These are phyloP conservation scores for Saturnispora dispora DNA, from an alignment of 805 yeast species.

Conservation along the genomic window DNA sequence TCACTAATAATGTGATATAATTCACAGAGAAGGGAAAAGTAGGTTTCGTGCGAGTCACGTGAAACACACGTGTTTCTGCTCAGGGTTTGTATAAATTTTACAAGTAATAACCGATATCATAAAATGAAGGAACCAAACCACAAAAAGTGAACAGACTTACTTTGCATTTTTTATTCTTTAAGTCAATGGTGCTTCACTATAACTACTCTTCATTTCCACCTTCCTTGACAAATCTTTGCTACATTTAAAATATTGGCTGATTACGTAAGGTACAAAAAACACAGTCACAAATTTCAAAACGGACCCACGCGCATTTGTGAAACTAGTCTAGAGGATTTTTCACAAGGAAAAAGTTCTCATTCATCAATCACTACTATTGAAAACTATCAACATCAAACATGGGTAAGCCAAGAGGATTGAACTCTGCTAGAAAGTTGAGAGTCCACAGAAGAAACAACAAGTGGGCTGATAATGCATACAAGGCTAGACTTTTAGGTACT, in stretches of 20 bases:
- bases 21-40: no score
- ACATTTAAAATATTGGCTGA: not conserved
- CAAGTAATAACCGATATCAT: no score
- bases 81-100: not conserved
- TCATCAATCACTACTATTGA: not conserved
- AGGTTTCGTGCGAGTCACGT: no score
- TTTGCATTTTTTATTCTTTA: no score
- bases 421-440: constrained; percentile 99
- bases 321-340: constrained; percentile 1
- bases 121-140: no score
- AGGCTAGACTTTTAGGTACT: constrained; percentile 98
- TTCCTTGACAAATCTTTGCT: no score
- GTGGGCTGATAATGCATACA: constrained; percentile 99
- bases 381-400: constrained; percentile 9
- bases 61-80: not conserved
- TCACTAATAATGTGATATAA: not conserved
- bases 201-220: no score
- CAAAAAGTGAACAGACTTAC: no score
- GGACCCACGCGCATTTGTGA: not conserved
- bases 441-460: constrained; percentile 99
- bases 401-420: constrained; percentile 99
- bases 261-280: not conserved
- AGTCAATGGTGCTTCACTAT: no score
- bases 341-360: not conserved
- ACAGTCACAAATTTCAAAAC: not conserved